Evolutionary conservation across 1,139 yeast species (phyloP).

Genomic region (Lodderomyces pseudojiufengensis): DNA sequence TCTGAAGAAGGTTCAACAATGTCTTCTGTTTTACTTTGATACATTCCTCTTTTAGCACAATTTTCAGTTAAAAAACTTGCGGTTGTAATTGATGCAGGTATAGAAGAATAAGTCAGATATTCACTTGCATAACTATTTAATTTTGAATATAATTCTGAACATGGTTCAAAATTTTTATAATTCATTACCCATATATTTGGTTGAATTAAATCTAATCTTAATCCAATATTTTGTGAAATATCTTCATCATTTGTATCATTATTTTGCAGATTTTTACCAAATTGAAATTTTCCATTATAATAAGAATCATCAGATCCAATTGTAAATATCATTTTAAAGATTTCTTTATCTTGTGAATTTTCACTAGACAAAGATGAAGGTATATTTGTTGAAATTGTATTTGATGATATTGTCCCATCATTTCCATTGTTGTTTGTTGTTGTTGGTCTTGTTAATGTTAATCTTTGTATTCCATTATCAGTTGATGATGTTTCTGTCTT

Average conservation of each 20-base stretch:
- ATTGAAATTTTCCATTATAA: slow-evolving; percentile 15
- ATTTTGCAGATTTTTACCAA: slow-evolving; percentile 9
- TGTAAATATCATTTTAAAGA: slow-evolving; percentile 22
- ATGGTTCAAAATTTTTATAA: slow-evolving; percentile 21
- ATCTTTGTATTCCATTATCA: neutral
- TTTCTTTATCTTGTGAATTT: slow-evolving; percentile 14
- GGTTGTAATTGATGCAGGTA: slow-evolving; percentile 20
- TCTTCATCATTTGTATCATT: neutral
- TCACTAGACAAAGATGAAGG: slow-evolving; percentile 17
- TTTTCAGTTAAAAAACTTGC: slow-evolving; percentile 20
- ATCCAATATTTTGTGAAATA: slow-evolving; percentile 14
- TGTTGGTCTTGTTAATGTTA: slow-evolving; percentile 1
- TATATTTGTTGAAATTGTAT: slow-evolving; percentile 10
- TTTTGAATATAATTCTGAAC: slow-evolving; percentile 13
- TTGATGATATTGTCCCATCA: slow-evolving; percentile 1
- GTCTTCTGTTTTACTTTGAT: slow-evolving; percentile 12
- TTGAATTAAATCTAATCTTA: slow-evolving; percentile 32
- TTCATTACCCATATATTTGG: slow-evolving; percentile 39
- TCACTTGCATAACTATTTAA: neutral
- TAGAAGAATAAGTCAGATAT: neutral
- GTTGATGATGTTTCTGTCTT: no score
- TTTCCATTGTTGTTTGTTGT: slow-evolving; percentile 3
- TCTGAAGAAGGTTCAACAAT: slow-evolving; percentile 12
- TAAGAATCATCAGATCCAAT: slow-evolving; percentile 13
- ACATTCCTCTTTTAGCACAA: slow-evolving; percentile 29